These are phyloP conservation scores for Citeromyces hawaiiensis DNA, from an alignment of 1,139 yeast species.

Conservation along the genomic window DNA sequence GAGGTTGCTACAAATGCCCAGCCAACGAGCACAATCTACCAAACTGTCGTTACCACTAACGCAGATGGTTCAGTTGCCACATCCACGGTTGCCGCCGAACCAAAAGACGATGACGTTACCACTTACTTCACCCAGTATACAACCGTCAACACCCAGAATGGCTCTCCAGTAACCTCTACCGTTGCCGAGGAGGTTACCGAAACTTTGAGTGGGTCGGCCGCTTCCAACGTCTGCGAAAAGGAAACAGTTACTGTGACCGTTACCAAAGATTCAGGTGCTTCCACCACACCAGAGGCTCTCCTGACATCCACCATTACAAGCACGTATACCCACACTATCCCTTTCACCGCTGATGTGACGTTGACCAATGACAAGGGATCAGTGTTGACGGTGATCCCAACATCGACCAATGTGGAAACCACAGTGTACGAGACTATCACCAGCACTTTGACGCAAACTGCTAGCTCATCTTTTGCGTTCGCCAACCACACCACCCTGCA, in stretches of 20 bases:
- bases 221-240: conserved; percentile 4
- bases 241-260: conserved; percentile 10
- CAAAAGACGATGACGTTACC: conserved; percentile 1
- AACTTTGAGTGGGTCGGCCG: conserved; percentile 11
- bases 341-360: conserved; percentile 16
- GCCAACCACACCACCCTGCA: conserved; percentile 1
- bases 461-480: neutral
- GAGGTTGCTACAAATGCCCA: conserved; percentile 5
- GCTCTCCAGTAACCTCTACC: conserved; percentile 6
- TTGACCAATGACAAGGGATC: conserved; percentile 15
- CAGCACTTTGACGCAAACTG: conserved; percentile 7
- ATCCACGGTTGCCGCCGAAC: conserved; percentile 2
- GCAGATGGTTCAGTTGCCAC: conserved; percentile 2
- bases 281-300: conserved; percentile 1
- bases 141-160: neutral
- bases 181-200: conserved; percentile 8
- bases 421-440: conserved; percentile 11
- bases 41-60: conserved; percentile 3
- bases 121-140: conserved; percentile 1
- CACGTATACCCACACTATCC: conserved; percentile 13
- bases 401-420: conserved; percentile 15
- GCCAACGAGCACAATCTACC: conserved; percentile 2
- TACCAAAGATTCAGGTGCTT: conserved; percentile 5
- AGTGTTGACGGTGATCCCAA: conserved; percentile 12
- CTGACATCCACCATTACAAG: conserved; percentile 8